These are phyloP conservation scores for Paraphoma chrysanthemicola DNA, from an alignment of 2,329 filamentous ascomycete genomes.

Conservation along the genomic window DNA sequence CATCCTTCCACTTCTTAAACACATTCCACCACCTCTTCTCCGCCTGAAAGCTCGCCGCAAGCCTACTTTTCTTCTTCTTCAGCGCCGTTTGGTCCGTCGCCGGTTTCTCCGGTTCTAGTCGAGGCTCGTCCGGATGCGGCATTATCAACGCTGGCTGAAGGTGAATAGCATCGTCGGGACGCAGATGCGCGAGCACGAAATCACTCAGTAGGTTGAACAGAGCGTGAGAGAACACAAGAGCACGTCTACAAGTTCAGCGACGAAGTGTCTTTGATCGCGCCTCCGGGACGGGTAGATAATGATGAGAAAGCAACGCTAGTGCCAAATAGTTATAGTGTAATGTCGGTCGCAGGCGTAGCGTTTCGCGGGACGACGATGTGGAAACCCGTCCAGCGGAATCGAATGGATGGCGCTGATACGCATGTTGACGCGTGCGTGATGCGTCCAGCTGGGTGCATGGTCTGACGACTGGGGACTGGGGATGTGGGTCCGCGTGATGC, in stretches of 20 bases:
- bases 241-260: no score
- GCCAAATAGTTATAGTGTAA: conserved; percentile 6
- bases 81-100: neutral
- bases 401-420: neutral
- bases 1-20: conserved; percentile 18
- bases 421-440: neutral
- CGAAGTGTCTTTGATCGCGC: no score
- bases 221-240: neutral
- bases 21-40: conserved; percentile 16
- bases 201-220: no score
- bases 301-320: conserved; percentile 28
- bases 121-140: neutral
- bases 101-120: neutral
- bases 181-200: neutral
- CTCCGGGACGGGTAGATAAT: neutral
- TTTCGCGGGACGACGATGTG: neutral
- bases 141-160: neutral
- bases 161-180: neutral
- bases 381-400: neutral
- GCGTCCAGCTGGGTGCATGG: no score
- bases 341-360: no score
- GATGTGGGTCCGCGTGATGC: neutral
- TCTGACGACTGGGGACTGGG: neutral
- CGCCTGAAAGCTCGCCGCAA: neutral
- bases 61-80: neutral